Percentiles rank a stretch among this genome's conserved stretches.
phyloP scores from a whole-genome alignment of 2,329 filamentous ascomycete genomes.

The Aureobasidium vineae region DNA sequence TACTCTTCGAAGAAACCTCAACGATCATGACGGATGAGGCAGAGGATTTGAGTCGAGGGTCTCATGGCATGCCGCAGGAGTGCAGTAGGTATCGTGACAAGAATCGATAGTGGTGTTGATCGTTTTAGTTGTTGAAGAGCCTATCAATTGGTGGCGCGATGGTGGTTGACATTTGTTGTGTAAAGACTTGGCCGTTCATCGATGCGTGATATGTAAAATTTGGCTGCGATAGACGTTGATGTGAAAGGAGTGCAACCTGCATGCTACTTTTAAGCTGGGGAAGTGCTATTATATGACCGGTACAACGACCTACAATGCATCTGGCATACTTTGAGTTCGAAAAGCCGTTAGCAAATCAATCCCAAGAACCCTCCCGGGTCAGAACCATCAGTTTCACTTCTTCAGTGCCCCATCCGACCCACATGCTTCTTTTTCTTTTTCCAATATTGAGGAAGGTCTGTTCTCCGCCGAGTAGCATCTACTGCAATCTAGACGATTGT shows the following conservation, averaged over 20 bases:
- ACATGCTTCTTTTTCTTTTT: slow-evolving; percentile 25
- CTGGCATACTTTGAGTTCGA: slow-evolving; percentile 22
- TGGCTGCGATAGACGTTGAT: slow-evolving; percentile 23
- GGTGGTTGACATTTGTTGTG: slow-evolving; percentile 14
- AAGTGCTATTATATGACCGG: slow-evolving; percentile 27
- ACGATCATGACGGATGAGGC: slow-evolving; percentile 20
- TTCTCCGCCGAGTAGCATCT: slow-evolving; percentile 19
- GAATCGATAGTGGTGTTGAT: slow-evolving; percentile 25
- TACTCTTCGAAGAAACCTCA: not conserved
- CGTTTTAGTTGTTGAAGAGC: slow-evolving; percentile 11
- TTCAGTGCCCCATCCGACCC: slow-evolving; percentile 18
- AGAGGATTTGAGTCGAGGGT: slow-evolving; percentile 17
- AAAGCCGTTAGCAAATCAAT: slow-evolving; percentile 23
- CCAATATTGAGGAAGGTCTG: slow-evolving; percentile 20
- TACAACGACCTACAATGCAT: slow-evolving; percentile 25
- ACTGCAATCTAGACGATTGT: slow-evolving; percentile 26
- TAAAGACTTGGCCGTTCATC: slow-evolving; percentile 17
- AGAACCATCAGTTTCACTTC: slow-evolving; percentile 19
- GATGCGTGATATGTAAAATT: slow-evolving; percentile 21
- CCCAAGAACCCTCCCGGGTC: slow-evolving; percentile 1
- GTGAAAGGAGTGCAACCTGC: slow-evolving; percentile 24
- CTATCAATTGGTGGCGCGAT: slow-evolving; percentile 19
- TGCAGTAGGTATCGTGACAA: slow-evolving; percentile 20
- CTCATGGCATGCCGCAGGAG: slow-evolving; percentile 16
- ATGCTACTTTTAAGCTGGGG: slow-evolving; percentile 23